Base-by-base conservation (phyloP, 176 grass and related monocot genomes). In the Alloteropsis semialata region DNA sequence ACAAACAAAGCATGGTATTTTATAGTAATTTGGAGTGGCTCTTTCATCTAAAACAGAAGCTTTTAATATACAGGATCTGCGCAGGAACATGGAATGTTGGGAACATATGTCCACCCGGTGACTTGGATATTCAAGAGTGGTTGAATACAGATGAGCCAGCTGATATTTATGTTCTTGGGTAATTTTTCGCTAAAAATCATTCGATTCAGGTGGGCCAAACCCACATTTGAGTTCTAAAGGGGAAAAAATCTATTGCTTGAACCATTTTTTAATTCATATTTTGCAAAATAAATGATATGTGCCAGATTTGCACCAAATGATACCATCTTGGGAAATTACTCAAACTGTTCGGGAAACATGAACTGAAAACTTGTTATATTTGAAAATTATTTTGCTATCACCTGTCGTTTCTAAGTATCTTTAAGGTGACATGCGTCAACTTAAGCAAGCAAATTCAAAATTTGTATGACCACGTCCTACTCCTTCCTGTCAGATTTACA, bases 111-210 rank as follows among this genome's bases (percentile, higher is more conserved):
- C 95, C 95, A 84, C 73, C 90, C 37, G 74, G 50, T 55, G 81
- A 87, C 43, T 68, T 91, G 32, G 81, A 97, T 56, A 79, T 97
- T 80, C 78, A 75, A 34, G 70, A 81, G 48, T 97, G 90, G 95
- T 75, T 97, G 69, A 81, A 89, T 68, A 85, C 70, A 77, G 82
- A 94, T 55, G 86, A 92, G 70, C 88, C 86, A 68, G 89, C 95
- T 75, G 92, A 97, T 91, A 87, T 97, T 64, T 97, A 94, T 78
- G 92, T 92, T 68, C 37, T 97, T 53, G 95, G 95, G 95, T 97
- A 97, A 80, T 42, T 60, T 13, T 8, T 34, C 28, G 0, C 43
- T 71, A 62, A 3, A 62, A 65, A 21, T 17, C 50, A 6, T 37
- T 37, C 1, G 12, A 24, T 54, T 37, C 30, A 55, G 5, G 29